phyloP scores from a whole-genome alignment of 805 yeast genomes.

The Candida argentea region DNA sequence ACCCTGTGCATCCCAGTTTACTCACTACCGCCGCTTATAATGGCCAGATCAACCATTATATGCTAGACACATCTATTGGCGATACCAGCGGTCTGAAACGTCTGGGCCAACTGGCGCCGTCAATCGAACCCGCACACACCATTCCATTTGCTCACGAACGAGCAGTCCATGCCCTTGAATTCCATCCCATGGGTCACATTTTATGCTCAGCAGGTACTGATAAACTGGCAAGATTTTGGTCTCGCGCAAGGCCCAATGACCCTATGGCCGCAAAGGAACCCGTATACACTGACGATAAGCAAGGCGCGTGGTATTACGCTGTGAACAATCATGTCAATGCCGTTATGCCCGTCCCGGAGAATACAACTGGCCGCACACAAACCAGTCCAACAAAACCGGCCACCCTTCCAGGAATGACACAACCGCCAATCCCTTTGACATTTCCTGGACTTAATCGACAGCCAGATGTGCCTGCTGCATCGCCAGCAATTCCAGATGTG shows the following conservation, averaged over 20 bases:
- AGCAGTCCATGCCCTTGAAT: slow-evolving; percentile 81
- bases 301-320: slow-evolving; percentile 46
- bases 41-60: slow-evolving; percentile 75
- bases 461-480: no score
- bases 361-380: no score
- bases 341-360: slow-evolving; percentile 12
- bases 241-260: slow-evolving; percentile 85
- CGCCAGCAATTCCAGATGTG: no score
- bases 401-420: no score
- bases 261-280: slow-evolving; percentile 73
- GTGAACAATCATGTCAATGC: slow-evolving; percentile 37
- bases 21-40: slow-evolving; percentile 82
- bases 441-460: no score
- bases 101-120: slow-evolving; percentile 5
- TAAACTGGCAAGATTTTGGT: slow-evolving; percentile 89
- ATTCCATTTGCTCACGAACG: slow-evolving; percentile 93
- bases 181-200: slow-evolving; percentile 91
- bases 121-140: slow-evolving; percentile 37
- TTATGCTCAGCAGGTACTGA: slow-evolving; percentile 91
- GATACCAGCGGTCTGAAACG: slow-evolving; percentile 12
- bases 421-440: no score
- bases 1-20: slow-evolving; percentile 74
- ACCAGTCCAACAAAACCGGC: no score
- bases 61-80: slow-evolving; percentile 44
- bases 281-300: slow-evolving; percentile 59